Percentiles rank a stretch among this genome's conserved stretches.
phyloP scores from a whole-genome alignment of 2,329 filamentous ascomycete species.

The Ceratocystis colombiana region DNA sequence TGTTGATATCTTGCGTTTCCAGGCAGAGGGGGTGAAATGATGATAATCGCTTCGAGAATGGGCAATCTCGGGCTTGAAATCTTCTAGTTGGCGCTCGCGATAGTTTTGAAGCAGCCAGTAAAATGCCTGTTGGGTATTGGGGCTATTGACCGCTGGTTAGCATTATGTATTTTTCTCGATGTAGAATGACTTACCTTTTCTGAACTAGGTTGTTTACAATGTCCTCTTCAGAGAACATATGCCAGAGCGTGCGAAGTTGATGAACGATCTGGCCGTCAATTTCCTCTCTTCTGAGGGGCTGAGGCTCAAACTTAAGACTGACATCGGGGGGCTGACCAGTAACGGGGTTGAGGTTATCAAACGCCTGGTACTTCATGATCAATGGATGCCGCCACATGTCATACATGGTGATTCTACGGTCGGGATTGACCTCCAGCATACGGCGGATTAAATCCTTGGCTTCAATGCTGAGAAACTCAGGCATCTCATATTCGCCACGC shows the following conservation, averaged over 20 bases:
- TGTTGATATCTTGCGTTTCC: conserved; percentile 52
- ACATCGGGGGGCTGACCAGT: conserved; percentile 46
- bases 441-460: conserved; percentile 66
- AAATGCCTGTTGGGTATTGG: conserved; percentile 87
- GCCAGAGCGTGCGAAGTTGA: conserved; percentile 84
- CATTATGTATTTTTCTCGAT: neutral
- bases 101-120: conserved; percentile 78
- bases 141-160: conserved; percentile 39
- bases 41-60: conserved; percentile 89
- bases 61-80: conserved; percentile 70
- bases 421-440: conserved; percentile 71
- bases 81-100: conserved; percentile 72
- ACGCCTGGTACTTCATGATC: conserved; percentile 69
- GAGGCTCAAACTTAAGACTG: conserved; percentile 52
- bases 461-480: conserved; percentile 53
- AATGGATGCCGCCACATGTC: conserved; percentile 81
- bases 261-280: conserved; percentile 74
- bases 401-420: conserved; percentile 65
- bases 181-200: conserved; percentile 44
- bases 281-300: conserved; percentile 50
- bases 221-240: conserved; percentile 65
- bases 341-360: conserved; percentile 54
- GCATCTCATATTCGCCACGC: conserved; percentile 51
- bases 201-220: conserved; percentile 59
- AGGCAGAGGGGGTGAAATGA: conserved; percentile 52